Conservation (phyloP, 805 yeast species). For the Wickerhamiella cacticola region DNA sequence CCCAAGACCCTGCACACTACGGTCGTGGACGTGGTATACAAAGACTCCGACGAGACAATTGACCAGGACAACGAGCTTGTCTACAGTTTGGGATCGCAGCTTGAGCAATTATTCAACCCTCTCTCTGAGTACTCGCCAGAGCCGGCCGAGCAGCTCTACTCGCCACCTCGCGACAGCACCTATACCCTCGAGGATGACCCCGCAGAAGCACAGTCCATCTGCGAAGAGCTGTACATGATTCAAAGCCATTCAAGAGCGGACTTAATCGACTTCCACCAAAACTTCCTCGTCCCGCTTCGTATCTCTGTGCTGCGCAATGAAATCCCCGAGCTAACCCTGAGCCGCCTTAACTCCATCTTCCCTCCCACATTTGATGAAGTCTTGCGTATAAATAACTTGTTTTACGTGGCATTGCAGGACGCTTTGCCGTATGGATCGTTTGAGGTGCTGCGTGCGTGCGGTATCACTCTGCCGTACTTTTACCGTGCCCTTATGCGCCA, state of each 20-base stretch:
- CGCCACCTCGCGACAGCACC: conserved; percentile 37
- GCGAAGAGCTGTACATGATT: conserved; percentile 53
- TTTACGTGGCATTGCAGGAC: conserved; percentile 57
- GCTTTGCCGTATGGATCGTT: conserved; percentile 60
- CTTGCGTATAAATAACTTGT: conserved; percentile 75
- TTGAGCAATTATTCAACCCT: conserved; percentile 83
- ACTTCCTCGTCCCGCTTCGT: conserved; percentile 67
- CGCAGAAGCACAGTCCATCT: conserved; percentile 38
- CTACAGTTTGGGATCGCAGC: conserved; percentile 65
- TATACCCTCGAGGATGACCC: conserved; percentile 26
- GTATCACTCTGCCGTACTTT: conserved; percentile 74
- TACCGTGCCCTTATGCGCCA: conserved; percentile 89
- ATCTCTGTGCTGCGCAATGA: conserved; percentile 48
- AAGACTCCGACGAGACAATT: conserved; percentile 37
- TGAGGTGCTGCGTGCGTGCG: conserved; percentile 71
- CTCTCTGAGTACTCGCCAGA: conserved; percentile 87
- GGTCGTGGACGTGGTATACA: conserved; percentile 65
- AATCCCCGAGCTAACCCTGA: conserved; percentile 42
- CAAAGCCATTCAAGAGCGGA: conserved; percentile 66
- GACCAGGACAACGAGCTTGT: conserved; percentile 69
- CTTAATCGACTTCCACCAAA: conserved; percentile 63
- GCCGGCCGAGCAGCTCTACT: conserved; percentile 58
- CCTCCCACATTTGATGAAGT: conserved; percentile 96
- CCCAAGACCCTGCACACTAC: conserved; percentile 39
- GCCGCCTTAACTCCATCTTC: conserved; percentile 62